phyloP scores from a whole-genome alignment of 352 stramenopile species.

The Pythium monospermum region DNA sequence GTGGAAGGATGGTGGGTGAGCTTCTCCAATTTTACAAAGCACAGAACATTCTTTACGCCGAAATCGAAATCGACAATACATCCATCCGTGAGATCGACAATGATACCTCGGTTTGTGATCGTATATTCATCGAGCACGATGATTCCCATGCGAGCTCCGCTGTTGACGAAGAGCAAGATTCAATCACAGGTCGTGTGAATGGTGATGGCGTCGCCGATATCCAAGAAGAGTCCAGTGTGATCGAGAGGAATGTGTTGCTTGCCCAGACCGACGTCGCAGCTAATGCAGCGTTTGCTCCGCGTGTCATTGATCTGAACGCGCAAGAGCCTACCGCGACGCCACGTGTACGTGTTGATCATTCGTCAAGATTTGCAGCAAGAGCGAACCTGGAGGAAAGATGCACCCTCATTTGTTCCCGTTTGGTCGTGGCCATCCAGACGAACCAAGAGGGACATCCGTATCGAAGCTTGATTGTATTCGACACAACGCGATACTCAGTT shows the following conservation, averaged over 20 bases:
- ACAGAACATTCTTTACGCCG: conserved; percentile 4
- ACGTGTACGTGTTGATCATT: conserved; percentile 10
- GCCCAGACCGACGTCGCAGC: background rate
- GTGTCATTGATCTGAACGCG: conserved; percentile 10
- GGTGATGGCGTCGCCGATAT: too few species aligned
- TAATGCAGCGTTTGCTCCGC: conserved; percentile 2
- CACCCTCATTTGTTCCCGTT: conserved; percentile 15
- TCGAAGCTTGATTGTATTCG: conserved; percentile 13
- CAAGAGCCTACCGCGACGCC: background rate
- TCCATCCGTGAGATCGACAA: background rate
- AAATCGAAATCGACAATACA: background rate
- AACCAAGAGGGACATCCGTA: background rate
- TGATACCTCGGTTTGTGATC: background rate
- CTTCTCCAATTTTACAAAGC: conserved; percentile 7
- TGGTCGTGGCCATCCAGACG: conserved; percentile 11
- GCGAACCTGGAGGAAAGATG: conserved; percentile 13
- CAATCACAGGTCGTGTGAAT: background rate
- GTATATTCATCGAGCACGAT: background rate
- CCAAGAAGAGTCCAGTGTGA: conserved; percentile 6
- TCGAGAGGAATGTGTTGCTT: conserved; percentile 11
- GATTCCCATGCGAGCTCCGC: background rate
- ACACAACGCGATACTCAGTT: conserved; percentile 14
- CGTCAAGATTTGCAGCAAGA: background rate
- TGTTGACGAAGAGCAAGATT: conserved; percentile 7
- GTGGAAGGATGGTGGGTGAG: background rate